Evolutionary conservation across 495 filamentous ascomycete species (phyloP).

Genomic region (Penicillium goetzii): DNA sequence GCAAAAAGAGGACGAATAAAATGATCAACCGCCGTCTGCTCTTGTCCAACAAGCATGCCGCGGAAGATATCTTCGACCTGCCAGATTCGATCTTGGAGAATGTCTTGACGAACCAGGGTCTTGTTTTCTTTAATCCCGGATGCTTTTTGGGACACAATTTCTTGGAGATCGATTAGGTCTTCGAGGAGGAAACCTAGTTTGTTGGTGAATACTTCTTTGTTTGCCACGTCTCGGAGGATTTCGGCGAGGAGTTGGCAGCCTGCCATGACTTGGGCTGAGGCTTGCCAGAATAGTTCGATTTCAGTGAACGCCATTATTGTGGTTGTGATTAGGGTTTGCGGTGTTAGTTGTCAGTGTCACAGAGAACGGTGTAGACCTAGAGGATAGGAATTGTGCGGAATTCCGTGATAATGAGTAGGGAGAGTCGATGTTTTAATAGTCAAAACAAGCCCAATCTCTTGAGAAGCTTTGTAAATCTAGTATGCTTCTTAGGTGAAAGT

Average conservation of each 20-base stretch:
- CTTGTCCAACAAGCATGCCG: not conserved
- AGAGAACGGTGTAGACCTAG: not conserved
- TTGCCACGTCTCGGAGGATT: not conserved
- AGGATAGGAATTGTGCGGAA: not conserved
- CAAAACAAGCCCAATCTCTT: not conserved
- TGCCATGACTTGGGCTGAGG: constrained; percentile 1
- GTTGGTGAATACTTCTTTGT: not conserved
- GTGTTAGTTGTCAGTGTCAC: not conserved
- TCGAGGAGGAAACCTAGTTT: not conserved
- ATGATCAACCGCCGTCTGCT: not conserved
- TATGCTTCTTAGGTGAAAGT: not conserved
- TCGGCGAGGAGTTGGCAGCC: not conserved
- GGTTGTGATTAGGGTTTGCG: not conserved
- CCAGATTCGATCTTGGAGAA: constrained; percentile 1
- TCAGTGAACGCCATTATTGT: not conserved
- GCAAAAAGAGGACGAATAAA: not conserved
- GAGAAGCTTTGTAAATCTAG: not conserved
- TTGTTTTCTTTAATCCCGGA: not conserved
- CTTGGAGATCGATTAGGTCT: not conserved
- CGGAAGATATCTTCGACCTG: not conserved
- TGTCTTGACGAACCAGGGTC: not conserved
- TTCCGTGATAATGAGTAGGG: not conserved
- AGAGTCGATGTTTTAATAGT: not conserved
- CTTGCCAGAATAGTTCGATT: constrained; percentile 1
- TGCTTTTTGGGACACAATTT: not conserved